Conservation (phyloP, 2,329 filamentous ascomycete species). For the Alternaria sp. region DNA sequence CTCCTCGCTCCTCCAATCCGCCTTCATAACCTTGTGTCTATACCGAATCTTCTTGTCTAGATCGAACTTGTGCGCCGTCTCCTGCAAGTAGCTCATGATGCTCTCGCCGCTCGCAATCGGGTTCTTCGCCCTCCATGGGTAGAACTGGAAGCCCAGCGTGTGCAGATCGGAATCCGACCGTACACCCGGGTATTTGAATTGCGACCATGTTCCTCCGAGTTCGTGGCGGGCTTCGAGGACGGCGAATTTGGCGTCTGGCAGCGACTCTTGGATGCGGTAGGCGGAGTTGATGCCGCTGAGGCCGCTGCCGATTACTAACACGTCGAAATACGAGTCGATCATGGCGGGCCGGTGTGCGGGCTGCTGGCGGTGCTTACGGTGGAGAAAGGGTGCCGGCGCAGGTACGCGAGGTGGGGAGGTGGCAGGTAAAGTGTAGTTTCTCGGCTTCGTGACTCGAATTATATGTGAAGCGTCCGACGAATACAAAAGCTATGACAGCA, state of each 20-base stretch:
- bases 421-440: neutral
- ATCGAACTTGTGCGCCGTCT: conserved; percentile 52
- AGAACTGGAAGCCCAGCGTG: conserved; percentile 68
- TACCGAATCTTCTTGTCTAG: conserved; percentile 56
- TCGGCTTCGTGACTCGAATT: neutral
- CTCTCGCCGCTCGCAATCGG: conserved; percentile 54
- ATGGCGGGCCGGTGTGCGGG: neutral
- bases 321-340: conserved; percentile 45
- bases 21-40: conserved; percentile 49
- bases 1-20: conserved; percentile 55
- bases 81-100: conserved; percentile 54
- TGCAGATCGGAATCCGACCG: conserved; percentile 58
- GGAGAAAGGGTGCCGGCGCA: neutral
- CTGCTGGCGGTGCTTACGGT: neutral
- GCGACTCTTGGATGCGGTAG: conserved; percentile 69
- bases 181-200: conserved; percentile 78
- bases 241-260: conserved; percentile 65
- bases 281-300: conserved; percentile 77
- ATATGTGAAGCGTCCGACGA: neutral
- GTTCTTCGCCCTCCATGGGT: conserved; percentile 65
- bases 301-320: conserved; percentile 73
- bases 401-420: neutral
- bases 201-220: conserved; percentile 79
- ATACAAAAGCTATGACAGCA: neutral
- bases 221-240: conserved; percentile 71